Conservation (phyloP, 129 eudicot species). For the Lactuca saligna region DNA sequence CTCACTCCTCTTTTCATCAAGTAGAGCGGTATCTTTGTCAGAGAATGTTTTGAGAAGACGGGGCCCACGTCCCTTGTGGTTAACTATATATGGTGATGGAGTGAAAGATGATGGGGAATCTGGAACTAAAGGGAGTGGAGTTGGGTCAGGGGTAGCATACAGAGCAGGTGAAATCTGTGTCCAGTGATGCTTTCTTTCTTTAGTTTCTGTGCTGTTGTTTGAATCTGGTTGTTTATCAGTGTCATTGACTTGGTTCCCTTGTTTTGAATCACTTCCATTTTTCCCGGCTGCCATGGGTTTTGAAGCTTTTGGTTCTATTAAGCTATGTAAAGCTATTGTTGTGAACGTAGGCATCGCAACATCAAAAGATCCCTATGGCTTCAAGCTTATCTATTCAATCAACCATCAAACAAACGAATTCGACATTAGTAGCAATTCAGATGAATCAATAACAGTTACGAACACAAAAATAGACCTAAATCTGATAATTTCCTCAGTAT, state of each 20-base stretch:
- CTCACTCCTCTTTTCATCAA: conserved; percentile 36
- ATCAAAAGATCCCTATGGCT: conserved; percentile 35
- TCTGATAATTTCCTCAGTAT: conserved; percentile 3
- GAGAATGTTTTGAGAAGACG: conserved; percentile 62
- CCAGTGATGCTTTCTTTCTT: conserved; percentile 48
- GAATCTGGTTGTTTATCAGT: conserved; percentile 30
- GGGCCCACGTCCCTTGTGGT: conserved; percentile 96
- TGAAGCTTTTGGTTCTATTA: conserved; percentile 56
- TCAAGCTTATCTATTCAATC: conserved; percentile 14
- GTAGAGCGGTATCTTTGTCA: conserved; percentile 44
- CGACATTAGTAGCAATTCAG: background rate
- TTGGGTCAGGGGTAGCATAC: conserved; percentile 72
- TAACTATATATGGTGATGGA: conserved; percentile 76
- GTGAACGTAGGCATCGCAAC: conserved; percentile 69
- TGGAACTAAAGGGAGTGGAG: conserved; percentile 45
- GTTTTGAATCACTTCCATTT: conserved; percentile 25
- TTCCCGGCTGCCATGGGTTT: conserved; percentile 45
- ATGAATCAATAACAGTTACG: conserved; percentile 5
- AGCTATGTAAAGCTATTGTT: conserved; percentile 64
- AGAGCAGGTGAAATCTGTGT: conserved; percentile 68
- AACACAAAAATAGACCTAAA: conserved; percentile 14
- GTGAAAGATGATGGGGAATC: conserved; percentile 66
- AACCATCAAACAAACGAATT: conserved; percentile 13
- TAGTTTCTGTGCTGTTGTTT: conserved; percentile 16
- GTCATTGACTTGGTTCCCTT: conserved; percentile 34